phyloP scores from a whole-genome alignment of 139 green algal genomes.

The Edaphochlamys debaryana region DNA sequence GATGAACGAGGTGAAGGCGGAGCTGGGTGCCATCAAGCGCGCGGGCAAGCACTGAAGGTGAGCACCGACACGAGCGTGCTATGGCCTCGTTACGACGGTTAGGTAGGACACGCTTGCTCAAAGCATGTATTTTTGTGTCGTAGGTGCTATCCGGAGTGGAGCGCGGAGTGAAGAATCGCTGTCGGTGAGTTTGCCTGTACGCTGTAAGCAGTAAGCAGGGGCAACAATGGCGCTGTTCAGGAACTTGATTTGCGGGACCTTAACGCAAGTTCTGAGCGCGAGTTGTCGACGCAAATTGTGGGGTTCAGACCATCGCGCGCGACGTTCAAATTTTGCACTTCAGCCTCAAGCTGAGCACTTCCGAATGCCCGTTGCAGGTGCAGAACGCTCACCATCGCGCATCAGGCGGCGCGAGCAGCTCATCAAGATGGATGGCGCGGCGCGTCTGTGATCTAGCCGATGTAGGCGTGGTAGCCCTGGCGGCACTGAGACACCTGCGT shows the following conservation, averaged over 20 bases:
- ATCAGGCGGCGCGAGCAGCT: not conserved
- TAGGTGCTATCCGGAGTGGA: not conserved
- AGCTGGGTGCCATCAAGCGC: not conserved
- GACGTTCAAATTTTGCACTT: not conserved
- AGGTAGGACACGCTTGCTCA: not conserved
- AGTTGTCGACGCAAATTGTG: not conserved
- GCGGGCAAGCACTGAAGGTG: not conserved
- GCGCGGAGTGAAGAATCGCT: not conserved
- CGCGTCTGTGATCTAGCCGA: not conserved
- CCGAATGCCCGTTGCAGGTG: not conserved
- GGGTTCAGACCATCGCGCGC: not conserved
- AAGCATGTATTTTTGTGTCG: not conserved
- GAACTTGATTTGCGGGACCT: constrained; percentile 8
- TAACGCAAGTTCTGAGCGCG: not conserved
- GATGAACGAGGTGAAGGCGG: not conserved
- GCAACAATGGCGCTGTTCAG: constrained; percentile 1
- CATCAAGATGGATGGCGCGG: not conserved
- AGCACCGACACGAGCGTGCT: not conserved
- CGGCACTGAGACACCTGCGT: not conserved
- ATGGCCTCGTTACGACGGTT: not conserved
- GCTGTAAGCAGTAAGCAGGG: constrained; percentile 5
- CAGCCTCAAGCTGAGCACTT: not conserved
- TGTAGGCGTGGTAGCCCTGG: constrained; percentile 1
- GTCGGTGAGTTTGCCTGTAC: constrained; percentile 7
- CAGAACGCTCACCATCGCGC: not conserved